phyloP scores from a whole-genome alignment of 805 yeast genomes.

The Starmerella scarabaei region DNA sequence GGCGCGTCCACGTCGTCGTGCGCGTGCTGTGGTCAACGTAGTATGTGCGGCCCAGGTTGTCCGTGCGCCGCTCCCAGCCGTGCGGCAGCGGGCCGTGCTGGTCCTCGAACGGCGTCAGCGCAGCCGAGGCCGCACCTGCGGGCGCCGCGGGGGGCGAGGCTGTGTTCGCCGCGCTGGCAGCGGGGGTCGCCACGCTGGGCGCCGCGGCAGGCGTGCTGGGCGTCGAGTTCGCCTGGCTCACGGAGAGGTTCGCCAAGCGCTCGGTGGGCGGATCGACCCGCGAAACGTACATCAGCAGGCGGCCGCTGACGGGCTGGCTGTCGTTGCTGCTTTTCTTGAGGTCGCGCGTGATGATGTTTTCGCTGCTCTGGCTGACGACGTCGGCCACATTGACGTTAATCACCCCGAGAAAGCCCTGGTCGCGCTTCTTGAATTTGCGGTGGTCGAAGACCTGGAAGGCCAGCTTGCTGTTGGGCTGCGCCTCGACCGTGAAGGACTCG shows the following conservation, averaged over 20 bases:
- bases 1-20: conserved; percentile 98
- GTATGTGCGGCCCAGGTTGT: conserved; percentile 91
- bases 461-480: conserved; percentile 42
- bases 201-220: not conserved
- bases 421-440: conserved; percentile 93
- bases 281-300: conserved; percentile 32
- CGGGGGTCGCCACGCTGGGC: not conserved
- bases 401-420: conserved; percentile 95
- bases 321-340: conserved; percentile 76
- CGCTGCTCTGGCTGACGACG: conserved; percentile 38
- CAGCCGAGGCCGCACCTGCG: conserved; percentile 8
- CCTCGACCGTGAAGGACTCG: conserved; percentile 66
- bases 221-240: not conserved
- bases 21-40: conserved; percentile 96
- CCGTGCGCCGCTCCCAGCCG: conserved; percentile 98
- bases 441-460: conserved; percentile 95
- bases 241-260: not conserved
- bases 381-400: conserved; percentile 85
- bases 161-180: not conserved
- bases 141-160: conserved; percentile 18
- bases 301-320: conserved; percentile 83
- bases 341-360: conserved; percentile 84
- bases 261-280: conserved; percentile 2
- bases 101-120: conserved; percentile 66
- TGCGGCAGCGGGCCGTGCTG: conserved; percentile 93